These are phyloP conservation scores for Sequoiadendron giganteum DNA, from an alignment of 75 land plant genomes.

Conservation along the genomic window DNA sequence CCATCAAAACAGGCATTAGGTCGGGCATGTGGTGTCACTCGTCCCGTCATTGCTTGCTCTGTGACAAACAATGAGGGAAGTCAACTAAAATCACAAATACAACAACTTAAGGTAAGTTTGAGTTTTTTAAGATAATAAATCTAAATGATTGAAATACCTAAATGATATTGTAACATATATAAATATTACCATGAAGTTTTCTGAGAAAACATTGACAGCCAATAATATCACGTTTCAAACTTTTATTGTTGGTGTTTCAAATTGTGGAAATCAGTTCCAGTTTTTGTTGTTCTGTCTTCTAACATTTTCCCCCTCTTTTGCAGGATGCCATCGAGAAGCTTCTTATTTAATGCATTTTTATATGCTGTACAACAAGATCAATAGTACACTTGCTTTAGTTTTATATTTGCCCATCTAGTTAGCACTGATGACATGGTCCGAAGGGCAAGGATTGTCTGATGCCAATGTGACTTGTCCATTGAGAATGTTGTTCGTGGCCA, in stretches of 20 bases:
- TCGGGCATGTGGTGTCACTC: too few species aligned
- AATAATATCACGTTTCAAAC: too few species aligned
- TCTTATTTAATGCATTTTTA: conserved; percentile 29
- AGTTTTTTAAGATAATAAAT: too few species aligned
- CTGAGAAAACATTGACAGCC: too few species aligned
- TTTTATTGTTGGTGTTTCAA: neutral
- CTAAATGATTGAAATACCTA: too few species aligned
- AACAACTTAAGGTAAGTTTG: too few species aligned
- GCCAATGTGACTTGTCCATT: conserved; percentile 11
- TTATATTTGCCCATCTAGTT: neutral
- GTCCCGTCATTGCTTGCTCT: too few species aligned
- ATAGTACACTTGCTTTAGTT: neutral
- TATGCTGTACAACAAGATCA: neutral
- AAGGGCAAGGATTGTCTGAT: conserved; percentile 6
- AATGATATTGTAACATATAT: too few species aligned
- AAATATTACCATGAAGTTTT: too few species aligned
- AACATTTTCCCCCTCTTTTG: neutral
- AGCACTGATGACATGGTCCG: conserved; percentile 14
- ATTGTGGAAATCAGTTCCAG: neutral
- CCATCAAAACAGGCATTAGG: too few species aligned
- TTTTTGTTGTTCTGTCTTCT: neutral
- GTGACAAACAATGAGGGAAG: too few species aligned
- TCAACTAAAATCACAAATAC: too few species aligned
- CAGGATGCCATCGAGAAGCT: conserved; percentile 73
- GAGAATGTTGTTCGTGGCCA: neutral